Conservation (phyloP, 2,329 filamentous ascomycete genomes). For the Decorospora gaudefroyi region DNA sequence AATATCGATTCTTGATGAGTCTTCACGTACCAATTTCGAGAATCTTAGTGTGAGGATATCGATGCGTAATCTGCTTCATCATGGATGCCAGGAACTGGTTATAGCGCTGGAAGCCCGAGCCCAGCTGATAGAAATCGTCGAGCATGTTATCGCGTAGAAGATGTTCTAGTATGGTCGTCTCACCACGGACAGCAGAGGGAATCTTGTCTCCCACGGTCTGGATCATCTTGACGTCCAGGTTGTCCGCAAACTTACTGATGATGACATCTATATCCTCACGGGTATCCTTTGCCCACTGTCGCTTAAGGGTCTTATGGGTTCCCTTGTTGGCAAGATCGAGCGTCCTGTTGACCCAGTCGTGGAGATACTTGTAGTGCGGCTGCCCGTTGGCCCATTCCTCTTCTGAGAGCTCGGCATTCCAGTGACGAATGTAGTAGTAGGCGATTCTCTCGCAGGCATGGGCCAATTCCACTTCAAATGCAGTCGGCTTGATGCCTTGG, state of each 20-base stretch:
- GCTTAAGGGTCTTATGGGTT: background rate
- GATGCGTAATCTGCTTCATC: background rate
- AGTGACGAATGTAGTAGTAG: background rate
- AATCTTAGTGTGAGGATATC: background rate
- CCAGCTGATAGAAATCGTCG: constrained; percentile 4
- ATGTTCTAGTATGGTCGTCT: constrained; percentile 1
- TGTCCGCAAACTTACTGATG: background rate
- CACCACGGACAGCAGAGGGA: background rate
- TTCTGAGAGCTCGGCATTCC: background rate
- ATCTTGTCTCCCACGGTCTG: constrained; percentile 9
- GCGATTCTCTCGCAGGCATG: background rate
- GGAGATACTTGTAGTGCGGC: background rate
- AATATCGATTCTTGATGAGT: background rate
- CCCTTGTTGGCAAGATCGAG: background rate
- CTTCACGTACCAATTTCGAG: background rate
- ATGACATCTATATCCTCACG: background rate
- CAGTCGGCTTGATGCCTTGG: too few species aligned
- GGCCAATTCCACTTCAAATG: background rate
- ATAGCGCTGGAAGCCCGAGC: background rate
- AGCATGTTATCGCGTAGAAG: constrained; percentile 12
- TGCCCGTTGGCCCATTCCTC: background rate
- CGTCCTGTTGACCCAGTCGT: background rate
- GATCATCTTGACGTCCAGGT: constrained; percentile 11
- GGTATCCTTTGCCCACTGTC: constrained; percentile 6
- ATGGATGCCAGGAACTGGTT: background rate